Conservation (phyloP, 805 yeast genomes). For the Candida cerambycidarum region DNA sequence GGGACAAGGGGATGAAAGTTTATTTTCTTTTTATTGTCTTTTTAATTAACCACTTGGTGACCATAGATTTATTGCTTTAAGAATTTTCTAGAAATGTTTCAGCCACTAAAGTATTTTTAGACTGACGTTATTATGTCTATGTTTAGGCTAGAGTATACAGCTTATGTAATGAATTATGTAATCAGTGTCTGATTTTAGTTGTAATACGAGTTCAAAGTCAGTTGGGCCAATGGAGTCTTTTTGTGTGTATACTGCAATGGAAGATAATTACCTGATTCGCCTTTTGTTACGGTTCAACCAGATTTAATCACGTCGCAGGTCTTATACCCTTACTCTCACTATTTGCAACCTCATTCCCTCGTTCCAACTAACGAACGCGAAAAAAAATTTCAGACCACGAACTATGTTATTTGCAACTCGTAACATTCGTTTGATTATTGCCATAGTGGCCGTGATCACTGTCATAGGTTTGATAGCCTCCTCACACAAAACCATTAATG, state of each 20-base stretch:
- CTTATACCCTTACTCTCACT: background rate
- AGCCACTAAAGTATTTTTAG: background rate
- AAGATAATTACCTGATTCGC: no score
- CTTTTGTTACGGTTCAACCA: no score
- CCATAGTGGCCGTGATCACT: constrained; percentile 50
- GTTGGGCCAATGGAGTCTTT: no score
- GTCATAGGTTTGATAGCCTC: constrained; percentile 50
- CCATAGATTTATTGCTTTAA: background rate
- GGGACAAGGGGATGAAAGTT: background rate
- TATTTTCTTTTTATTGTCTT: constrained; percentile 5
- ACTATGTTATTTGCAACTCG: constrained; percentile 38
- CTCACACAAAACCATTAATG: constrained; percentile 38
- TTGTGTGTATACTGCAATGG: no score
- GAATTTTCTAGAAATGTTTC: background rate
- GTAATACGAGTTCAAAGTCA: no score
- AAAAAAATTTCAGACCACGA: constrained; percentile 4
- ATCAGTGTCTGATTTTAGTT: no score
- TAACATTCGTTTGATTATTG: constrained; percentile 52
- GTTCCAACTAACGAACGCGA: no score
- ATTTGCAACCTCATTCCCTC: no score
- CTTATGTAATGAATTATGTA: background rate
- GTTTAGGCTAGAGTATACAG: background rate
- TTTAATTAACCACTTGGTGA: background rate
- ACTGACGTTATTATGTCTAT: background rate
- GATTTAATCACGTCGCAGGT: no score